A percentile compares a stretch with the other conserved stretches of the same genome.
Conservation (phyloP, 2,329 filamentous ascomycete species). For the Ophiostoma piceae region DNA sequence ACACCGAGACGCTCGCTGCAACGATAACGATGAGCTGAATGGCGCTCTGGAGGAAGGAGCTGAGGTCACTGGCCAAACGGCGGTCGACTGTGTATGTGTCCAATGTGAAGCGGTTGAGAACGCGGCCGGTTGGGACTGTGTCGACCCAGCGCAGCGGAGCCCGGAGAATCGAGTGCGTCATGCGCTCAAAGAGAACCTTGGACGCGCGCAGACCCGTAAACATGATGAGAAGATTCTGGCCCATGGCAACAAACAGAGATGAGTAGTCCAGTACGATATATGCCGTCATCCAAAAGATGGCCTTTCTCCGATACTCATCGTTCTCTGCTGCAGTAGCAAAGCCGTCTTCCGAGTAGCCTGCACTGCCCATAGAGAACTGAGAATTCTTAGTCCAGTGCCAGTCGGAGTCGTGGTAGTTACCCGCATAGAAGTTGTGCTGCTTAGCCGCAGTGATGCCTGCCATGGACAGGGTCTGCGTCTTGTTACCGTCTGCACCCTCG, state of each 20-base stretch:
- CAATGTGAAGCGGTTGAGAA: conserved; percentile 41
- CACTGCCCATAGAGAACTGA: neutral
- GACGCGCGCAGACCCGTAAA: conserved; percentile 34
- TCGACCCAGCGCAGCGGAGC: conserved; percentile 41
- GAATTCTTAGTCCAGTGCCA: conserved; percentile 9
- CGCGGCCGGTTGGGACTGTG: conserved; percentile 38
- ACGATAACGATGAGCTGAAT: conserved; percentile 37
- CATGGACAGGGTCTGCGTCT: neutral
- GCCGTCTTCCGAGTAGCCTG: conserved; percentile 13
- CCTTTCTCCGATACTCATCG: conserved; percentile 25
- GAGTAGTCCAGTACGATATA: conserved; percentile 33
- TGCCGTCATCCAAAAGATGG: conserved; percentile 32
- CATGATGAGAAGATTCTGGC: conserved; percentile 31
- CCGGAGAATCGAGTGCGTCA: conserved; percentile 37
- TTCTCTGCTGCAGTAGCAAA: conserved; percentile 8
- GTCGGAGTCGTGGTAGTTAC: neutral
- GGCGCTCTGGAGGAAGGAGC: conserved; percentile 31
- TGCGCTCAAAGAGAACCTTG: conserved; percentile 33
- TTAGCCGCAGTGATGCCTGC: neutral
- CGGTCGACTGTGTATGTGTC: conserved; percentile 39
- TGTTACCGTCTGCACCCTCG: conserved; percentile 22
- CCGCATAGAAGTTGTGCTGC: neutral
- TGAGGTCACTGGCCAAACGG: conserved; percentile 32
- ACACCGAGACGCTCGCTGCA: conserved; percentile 35
- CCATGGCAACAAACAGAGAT: conserved; percentile 26